Base-by-base conservation (phyloP, 257 asterid species). In the Cynanchum wilfordii region DNA sequence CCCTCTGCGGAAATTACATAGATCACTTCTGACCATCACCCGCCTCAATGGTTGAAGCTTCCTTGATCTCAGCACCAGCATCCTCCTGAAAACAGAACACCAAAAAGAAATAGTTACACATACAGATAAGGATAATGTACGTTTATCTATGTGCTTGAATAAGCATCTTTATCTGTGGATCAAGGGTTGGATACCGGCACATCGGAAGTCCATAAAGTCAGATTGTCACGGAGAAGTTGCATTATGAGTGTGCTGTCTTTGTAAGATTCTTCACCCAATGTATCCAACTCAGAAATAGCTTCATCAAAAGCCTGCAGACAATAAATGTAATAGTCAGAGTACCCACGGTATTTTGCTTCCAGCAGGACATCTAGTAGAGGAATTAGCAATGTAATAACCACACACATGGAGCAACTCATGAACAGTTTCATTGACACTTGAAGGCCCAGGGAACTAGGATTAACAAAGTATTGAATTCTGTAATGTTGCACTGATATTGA, bases 141-240 rank as follows among this genome's bases (percentile, higher is more conserved):
- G 9, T 22, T 1, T 12, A 62, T 19, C 12, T 11, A 16, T 25
- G 40, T 45, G 36, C 38, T 5, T 54, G 10, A 56, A 57, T 38
- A 22, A 40, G 68, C 16, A 24, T 11, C 11, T 22, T 11, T 7
- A 29, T 3, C 5, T 5, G 11, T 17, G 63, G 4, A 67, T 20
- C n/a, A 24, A 12, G 6, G 33, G 44, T 2, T 5, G 47, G 1
- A 52, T 77, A 79, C 83, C 47, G 70, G 83, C 24, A 54, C 66
- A 56, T 79, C 83, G n/a, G 83, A 75, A 64, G 83, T 79, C 83
- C 83, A 79, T 57, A 79, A 38, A 70, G 83, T 79, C 45, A 79
- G 74, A 59, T 79, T 79, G 74, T 79, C 83, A 1, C 83, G 79
- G 29, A 79, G 79, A 66, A 79, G 83, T 70, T 79, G 83, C 83